Evolutionary conservation across 1,284 basidiomycete genomes (phyloP).

Genomic region (Gomphus sp.): DNA sequence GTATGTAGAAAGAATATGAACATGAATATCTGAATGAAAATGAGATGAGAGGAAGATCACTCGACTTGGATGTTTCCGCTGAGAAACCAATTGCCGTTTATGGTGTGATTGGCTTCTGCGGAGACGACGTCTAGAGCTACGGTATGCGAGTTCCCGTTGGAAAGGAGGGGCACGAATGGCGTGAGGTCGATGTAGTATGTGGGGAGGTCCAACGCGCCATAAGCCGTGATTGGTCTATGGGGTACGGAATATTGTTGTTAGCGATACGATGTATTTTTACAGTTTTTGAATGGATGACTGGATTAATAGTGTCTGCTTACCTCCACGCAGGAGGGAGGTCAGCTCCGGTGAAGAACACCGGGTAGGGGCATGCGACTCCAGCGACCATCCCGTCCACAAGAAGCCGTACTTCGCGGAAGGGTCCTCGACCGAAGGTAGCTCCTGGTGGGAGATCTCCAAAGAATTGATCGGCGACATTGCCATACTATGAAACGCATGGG

Average conservation of each 20-base stretch:
- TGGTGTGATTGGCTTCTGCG: conserved; percentile 53
- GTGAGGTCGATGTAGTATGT: conserved; percentile 74
- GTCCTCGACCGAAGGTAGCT: conserved; percentile 49
- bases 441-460: conserved; percentile 42
- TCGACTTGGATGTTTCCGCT: conserved; percentile 8
- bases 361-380: conserved; percentile 71
- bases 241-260: too few species aligned
- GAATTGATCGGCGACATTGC: conserved; percentile 57
- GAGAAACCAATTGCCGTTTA: conserved; percentile 61
- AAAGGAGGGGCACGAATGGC: conserved; percentile 64
- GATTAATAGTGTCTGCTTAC: conserved; percentile 22
- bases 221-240: conserved; percentile 65
- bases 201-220: conserved; percentile 70
- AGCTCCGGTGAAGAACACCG: conserved; percentile 64
- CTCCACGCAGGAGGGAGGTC: conserved; percentile 67
- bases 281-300: background rate
- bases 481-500: conserved; percentile 41
- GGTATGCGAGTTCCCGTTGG: conserved; percentile 58
- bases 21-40: too few species aligned
- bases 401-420: conserved; percentile 76
- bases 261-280: too few species aligned
- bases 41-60: background rate
- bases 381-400: conserved; percentile 68
- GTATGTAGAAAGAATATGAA: background rate
- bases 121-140: conserved; percentile 67